Evolutionary conservation across 352 stramenopile genomes (phyloP), one percentile per base, ranked within the genome.

Genomic region (Globisporangium mamillatum): DNA sequence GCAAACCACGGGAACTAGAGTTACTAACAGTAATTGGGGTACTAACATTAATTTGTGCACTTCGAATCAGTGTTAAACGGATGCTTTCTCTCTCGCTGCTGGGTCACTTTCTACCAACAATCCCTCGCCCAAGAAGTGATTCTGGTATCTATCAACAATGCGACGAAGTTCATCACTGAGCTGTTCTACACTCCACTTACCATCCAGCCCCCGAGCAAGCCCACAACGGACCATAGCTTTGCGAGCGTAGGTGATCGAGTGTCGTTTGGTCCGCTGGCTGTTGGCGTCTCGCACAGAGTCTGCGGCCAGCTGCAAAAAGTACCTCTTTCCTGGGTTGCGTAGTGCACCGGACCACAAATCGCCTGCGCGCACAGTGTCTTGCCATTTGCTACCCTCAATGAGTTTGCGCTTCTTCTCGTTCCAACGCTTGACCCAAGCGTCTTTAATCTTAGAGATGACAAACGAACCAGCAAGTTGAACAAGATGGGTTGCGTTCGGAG

Each of bases 221-320:
- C 66, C 68, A 46, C 73, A 80, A 2, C 70, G 60, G 22, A 80
- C 75, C 71, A 80, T 83, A 9, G 74, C 69, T 50, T 77, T 80
- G 2, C 69, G 55, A 2, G 73, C 67, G 36, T 75, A 80, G 9
- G 66, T 70, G 2, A 80, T 44, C 16, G 46, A 53, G 46, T 53
- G 12, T 61, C 69, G 25, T 73, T 58, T 25, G 63, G 66, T 32
- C 76, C 71, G 1, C 66, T 58, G 29, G 67, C 46, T 10, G 36
- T 76, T 76, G 8, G 75, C 59, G 32, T 72, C 64, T n/a, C 58
- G 57, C 12, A 76, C 54, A n/a, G 56, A 64, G 55, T 79, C 48
- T 5, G 68, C 60, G 22, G 70, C 66, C 1, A 74, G 25, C 20
- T 64, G 32, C 10, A 82, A 29, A 41, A 77, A 77, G 36, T 68